Conservation (phyloP, 2,329 filamentous ascomycete genomes). For the Monilinia vaccinii-corymbosi region DNA sequence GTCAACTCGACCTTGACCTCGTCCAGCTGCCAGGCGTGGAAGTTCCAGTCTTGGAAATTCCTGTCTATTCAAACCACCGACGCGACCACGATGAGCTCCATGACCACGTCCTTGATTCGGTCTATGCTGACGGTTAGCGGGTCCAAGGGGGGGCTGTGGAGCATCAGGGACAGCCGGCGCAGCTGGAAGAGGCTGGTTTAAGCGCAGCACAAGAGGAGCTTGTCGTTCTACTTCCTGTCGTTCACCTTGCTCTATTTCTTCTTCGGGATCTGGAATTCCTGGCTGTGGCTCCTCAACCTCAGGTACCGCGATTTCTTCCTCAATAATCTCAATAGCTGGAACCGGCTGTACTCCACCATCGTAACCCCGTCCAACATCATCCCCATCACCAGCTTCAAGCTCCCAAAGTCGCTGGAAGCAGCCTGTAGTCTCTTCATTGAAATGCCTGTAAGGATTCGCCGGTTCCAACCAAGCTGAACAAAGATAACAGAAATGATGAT, state of each 20-base stretch:
- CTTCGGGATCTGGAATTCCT: conserved; percentile 14
- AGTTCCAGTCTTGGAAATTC: neutral
- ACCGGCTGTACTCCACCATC: conserved; percentile 15
- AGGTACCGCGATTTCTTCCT: neutral
- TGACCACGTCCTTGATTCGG: conserved; percentile 1
- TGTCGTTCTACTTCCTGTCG: conserved; percentile 23
- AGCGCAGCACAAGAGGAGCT: conserved; percentile 28
- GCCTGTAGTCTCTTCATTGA: conserved; percentile 58
- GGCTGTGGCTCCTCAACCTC: conserved; percentile 9
- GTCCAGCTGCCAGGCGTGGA: neutral
- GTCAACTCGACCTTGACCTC: neutral
- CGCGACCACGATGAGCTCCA: conserved; percentile 3
- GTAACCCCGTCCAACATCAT: conserved; percentile 26
- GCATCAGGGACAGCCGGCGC: conserved; percentile 20
- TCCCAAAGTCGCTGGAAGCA: conserved; percentile 91
- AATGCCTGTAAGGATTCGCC: conserved; percentile 79
- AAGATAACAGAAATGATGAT: conserved; percentile 90
- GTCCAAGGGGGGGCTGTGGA: conserved; percentile 11
- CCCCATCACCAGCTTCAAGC: conserved; percentile 68
- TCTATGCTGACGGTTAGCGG: neutral
- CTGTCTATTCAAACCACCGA: neutral
- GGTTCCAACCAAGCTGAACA: conserved; percentile 81
- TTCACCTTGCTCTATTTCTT: conserved; percentile 8
- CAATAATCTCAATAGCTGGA: conserved; percentile 8
- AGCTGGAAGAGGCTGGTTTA: conserved; percentile 23